Conservation (phyloP, 352 stramenopile genomes). For the Phytopythium ostracodes region DNA sequence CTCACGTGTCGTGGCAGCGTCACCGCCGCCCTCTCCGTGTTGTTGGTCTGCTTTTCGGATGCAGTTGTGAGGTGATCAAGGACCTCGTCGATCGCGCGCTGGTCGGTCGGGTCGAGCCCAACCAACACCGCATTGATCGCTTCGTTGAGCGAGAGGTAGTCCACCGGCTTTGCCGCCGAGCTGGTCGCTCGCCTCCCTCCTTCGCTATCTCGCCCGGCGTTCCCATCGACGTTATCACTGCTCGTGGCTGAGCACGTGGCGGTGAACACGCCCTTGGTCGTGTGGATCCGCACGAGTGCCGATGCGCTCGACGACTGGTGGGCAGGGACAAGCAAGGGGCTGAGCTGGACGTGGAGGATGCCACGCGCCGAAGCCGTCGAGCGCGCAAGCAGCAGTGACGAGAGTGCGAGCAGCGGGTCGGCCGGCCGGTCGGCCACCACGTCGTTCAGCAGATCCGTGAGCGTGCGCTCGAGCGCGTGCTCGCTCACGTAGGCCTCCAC, state of each 20-base stretch:
- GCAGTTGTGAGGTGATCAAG: conserved; percentile 14
- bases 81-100: conserved; percentile 31
- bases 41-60: background rate
- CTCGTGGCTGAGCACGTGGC: conserved; percentile 30
- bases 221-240: conserved; percentile 1
- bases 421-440: conserved; percentile 56
- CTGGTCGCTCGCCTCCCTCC: background rate
- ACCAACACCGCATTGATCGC: conserved; percentile 38
- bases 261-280: conserved; percentile 63
- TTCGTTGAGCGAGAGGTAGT: conserved; percentile 10
- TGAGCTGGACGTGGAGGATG: conserved; percentile 63
- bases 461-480: conserved; percentile 56
- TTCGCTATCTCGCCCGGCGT: background rate
- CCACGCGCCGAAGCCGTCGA: conserved; percentile 53
- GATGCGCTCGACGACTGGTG: conserved; percentile 23
- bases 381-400: conserved; percentile 46
- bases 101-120: conserved; percentile 41
- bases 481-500: conserved; percentile 72
- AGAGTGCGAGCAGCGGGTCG: conserved; percentile 72
- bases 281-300: conserved; percentile 57
- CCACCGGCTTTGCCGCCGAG: background rate
- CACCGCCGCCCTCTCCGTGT: background rate
- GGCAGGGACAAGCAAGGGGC: conserved; percentile 38
- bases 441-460: conserved; percentile 75
- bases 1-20: conserved; percentile 19